These are phyloP conservation scores for Entrophospora sp. DNA, from an alignment of 192 early-diverging fungal genomes.

Conservation along the genomic window DNA sequence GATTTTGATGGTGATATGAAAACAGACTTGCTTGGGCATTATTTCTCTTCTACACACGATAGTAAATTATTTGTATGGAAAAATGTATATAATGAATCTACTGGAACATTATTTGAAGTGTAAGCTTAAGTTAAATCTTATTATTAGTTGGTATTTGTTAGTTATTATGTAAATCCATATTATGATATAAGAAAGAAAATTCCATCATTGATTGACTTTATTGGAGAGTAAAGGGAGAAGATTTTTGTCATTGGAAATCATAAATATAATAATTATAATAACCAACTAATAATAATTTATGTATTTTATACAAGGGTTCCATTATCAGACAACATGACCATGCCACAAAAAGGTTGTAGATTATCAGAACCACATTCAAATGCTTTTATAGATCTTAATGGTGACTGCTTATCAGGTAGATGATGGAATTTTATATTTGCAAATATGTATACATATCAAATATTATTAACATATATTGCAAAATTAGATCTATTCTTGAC, in stretches of 20 bases:
- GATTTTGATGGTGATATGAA: conserved; percentile 56
- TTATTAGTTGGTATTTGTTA: too few species aligned
- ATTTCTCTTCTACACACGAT: conserved; percentile 24
- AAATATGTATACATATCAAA: neutral
- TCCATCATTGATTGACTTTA: too few species aligned
- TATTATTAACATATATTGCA: neutral
- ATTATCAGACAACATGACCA: too few species aligned
- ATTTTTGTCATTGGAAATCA: conserved; percentile 7
- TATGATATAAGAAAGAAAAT: too few species aligned
- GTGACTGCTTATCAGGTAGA: conserved; percentile 77
- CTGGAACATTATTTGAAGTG: conserved; percentile 28
- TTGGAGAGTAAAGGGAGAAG: neutral
- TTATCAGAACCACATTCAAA: conserved; percentile 79
- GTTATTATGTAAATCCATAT: too few species aligned
- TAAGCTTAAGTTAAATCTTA: too few species aligned
- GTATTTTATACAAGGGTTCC: conserved; percentile 1
- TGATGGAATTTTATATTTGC: neutral
- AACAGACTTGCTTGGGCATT: conserved; percentile 49
- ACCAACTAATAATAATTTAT: neutral
- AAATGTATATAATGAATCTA: conserved; percentile 28
- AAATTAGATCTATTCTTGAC: conserved; percentile 67
- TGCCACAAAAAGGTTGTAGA: conserved; percentile 39
- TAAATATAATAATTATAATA: neutral
- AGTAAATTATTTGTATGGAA: conserved; percentile 35
- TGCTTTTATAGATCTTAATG: conserved; percentile 87